Base-by-base conservation (phyloP, 345 rosid species). In the Adansonia digitata region DNA sequence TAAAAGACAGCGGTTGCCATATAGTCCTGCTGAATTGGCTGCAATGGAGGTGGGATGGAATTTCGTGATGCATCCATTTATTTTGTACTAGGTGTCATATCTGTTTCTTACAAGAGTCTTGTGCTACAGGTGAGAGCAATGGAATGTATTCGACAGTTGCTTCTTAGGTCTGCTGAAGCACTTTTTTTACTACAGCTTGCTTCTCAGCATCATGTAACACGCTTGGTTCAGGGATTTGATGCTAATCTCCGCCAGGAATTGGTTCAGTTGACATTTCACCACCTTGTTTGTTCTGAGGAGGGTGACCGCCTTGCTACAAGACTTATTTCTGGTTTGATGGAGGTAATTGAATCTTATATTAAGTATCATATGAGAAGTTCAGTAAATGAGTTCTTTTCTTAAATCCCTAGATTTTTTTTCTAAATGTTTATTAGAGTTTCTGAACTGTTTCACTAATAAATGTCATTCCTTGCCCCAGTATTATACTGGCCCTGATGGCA, bases 91-190 rank as follows among this genome's bases (percentile, higher is more conserved):
- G 40, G 39, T 6, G 24, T 35, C 78, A 10, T 76, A 80, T 69
- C 42, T 73, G 22, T 24, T 75, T 72, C 40, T 62, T 64, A 72
- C 37, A 53, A 22, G 17, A 72, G 49, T 81, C 52, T 56, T 35
- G 7, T 73, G 57, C 75, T 79, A 65, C 88, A 95, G 99, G 97
- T 93, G 74, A 87, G 97, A 83, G 93, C 97, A 14, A 93, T 91
- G 99, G 99, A 95, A 80, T 93, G 98, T 73, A 85, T 95, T 71
- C 85, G 99, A 70, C 99, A 95, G 78, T 80, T 93, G 87, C 93
- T 95, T 85, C 93, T 90, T 84, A 85, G 99, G 88, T 95, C 98
- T 78, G 92, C 97, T 67, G 99, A 95, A 85, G 97, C 99, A 46
- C 84, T 93, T 61, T 95, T 90, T 89, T 81, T 95, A 84, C 90